A percentile compares a stretch with the other conserved stretches of the same genome.
These are phyloP conservation scores for Fusarium tuaranense DNA, from an alignment of 2,329 filamentous ascomycete species.

Conservation along the genomic window DNA sequence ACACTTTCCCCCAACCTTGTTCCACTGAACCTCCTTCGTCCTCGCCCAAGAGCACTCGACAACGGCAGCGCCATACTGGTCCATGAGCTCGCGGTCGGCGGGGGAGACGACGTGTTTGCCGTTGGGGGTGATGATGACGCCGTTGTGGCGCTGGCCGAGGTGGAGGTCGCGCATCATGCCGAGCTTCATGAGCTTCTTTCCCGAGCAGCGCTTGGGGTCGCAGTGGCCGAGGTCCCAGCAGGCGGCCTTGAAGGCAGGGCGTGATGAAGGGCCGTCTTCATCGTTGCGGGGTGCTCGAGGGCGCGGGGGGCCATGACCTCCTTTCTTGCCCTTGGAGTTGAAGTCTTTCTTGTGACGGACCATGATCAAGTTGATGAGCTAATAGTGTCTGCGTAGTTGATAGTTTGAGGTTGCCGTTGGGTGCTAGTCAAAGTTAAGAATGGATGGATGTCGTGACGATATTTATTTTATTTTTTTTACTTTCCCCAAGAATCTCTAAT, in stretches of 20 bases:
- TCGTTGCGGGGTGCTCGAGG: constrained; percentile 59
- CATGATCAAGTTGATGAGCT: constrained; percentile 62
- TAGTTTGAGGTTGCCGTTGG: background rate
- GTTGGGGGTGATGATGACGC: constrained; percentile 95
- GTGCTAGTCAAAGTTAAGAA: background rate
- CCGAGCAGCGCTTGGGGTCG: constrained; percentile 95
- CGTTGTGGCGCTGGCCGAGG: constrained; percentile 90
- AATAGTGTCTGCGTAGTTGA: background rate
- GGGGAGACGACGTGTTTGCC: constrained; percentile 87
- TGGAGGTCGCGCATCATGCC: constrained; percentile 94
- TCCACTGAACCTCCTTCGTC: constrained; percentile 90
- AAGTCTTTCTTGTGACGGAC: constrained; percentile 95
- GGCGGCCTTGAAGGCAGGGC: constrained; percentile 83
- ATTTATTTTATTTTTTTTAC: constrained; percentile 11
- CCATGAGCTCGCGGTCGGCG: constrained; percentile 83
- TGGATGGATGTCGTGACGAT: background rate
- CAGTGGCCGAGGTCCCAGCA: constrained; percentile 99
- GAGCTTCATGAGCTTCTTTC: constrained; percentile 91
- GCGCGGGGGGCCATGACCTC: constrained; percentile 67
- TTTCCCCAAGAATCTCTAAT: constrained; percentile 17
- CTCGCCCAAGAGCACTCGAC: constrained; percentile 98
- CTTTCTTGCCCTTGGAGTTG: constrained; percentile 79
- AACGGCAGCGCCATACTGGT: constrained; percentile 91
- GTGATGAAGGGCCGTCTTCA: constrained; percentile 48
- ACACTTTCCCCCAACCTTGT: constrained; percentile 91